Evolutionary conservation across 805 yeast genomes (phyloP).

Genomic region (Wickerhamomyces alni): DNA sequence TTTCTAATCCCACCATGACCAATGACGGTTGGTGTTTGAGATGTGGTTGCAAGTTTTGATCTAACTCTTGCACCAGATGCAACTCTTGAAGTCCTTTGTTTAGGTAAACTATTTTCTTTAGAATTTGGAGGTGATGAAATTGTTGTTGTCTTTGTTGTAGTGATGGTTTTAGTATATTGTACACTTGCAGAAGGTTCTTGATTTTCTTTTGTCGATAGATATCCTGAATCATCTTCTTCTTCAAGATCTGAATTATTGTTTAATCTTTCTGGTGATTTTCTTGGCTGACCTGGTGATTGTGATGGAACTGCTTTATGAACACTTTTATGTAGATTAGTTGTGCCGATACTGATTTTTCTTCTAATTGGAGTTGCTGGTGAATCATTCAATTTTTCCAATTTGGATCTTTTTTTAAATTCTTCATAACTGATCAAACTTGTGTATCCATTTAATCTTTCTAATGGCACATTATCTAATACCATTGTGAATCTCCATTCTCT

Average conservation of each 20-base stretch:
- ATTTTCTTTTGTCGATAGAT: constrained; percentile 20
- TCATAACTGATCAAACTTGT: constrained; percentile 58
- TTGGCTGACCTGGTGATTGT: constrained; percentile 96
- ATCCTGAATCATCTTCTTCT: constrained; percentile 23
- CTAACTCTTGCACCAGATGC: constrained; percentile 26
- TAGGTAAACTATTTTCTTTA: constrained; percentile 19
- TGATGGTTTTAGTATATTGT: constrained; percentile 21
- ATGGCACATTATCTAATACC: constrained; percentile 67
- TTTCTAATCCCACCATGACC: constrained; percentile 24
- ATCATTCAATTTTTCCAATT: constrained; percentile 17
- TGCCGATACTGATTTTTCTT: constrained; percentile 58
- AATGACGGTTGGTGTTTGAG: constrained; percentile 15
- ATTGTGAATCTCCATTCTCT: constrained; percentile 94
- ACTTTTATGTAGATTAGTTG: constrained; percentile 59
- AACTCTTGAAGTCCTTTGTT: constrained; percentile 17
- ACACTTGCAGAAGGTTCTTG: constrained; percentile 11
- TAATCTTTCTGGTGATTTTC: constrained; percentile 47
- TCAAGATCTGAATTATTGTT: constrained; percentile 22
- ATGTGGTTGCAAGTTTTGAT: constrained; percentile 16
- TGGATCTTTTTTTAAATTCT: constrained; percentile 50
- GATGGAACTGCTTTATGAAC: constrained; percentile 78
- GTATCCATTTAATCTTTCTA: constrained; percentile 61
- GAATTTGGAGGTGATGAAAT: constrained; percentile 25
- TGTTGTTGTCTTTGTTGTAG: constrained; percentile 25
- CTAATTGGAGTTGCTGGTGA: constrained; percentile 73